Percentiles rank a stretch among this genome's conserved stretches.
These are phyloP conservation scores for Colletotrichum melonis DNA, from an alignment of 2,329 filamentous ascomycete species.

Conservation along the genomic window DNA sequence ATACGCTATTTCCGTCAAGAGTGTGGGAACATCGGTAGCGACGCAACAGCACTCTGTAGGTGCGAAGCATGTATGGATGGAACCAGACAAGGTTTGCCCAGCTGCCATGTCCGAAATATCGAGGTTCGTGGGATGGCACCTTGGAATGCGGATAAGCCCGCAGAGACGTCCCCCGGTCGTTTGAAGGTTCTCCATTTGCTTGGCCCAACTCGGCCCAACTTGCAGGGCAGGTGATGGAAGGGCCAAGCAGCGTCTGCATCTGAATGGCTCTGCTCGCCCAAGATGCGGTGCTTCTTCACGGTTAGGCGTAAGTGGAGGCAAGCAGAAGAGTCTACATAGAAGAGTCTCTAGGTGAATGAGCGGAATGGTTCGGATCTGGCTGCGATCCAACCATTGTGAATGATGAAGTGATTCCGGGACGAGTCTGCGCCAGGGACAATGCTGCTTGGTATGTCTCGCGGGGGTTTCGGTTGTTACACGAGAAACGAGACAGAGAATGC, in stretches of 20 bases:
- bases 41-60: background rate
- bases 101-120: slow-evolving; percentile 8
- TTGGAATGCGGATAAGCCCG: slow-evolving; percentile 9
- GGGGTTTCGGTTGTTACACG: slow-evolving; percentile 19
- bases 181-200: background rate
- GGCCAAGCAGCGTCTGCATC: background rate
- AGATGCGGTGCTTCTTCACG: background rate
- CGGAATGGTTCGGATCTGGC: background rate
- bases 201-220: background rate
- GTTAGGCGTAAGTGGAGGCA: background rate
- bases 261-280: background rate
- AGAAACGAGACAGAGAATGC: slow-evolving; percentile 22
- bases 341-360: background rate
- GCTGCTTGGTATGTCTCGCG: slow-evolving; percentile 10
- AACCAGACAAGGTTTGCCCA: background rate
- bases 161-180: background rate
- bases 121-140: slow-evolving; percentile 5
- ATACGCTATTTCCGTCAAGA: background rate
- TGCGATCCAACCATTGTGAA: slow-evolving; percentile 1
- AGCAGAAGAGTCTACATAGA: background rate
- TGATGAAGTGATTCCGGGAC: background rate
- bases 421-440: background rate
- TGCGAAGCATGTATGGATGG: background rate
- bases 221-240: background rate
- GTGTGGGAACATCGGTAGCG: background rate